phyloP scores from a whole-genome alignment of 1,284 basidiomycete species.

The Moesziomyces sp. region DNA sequence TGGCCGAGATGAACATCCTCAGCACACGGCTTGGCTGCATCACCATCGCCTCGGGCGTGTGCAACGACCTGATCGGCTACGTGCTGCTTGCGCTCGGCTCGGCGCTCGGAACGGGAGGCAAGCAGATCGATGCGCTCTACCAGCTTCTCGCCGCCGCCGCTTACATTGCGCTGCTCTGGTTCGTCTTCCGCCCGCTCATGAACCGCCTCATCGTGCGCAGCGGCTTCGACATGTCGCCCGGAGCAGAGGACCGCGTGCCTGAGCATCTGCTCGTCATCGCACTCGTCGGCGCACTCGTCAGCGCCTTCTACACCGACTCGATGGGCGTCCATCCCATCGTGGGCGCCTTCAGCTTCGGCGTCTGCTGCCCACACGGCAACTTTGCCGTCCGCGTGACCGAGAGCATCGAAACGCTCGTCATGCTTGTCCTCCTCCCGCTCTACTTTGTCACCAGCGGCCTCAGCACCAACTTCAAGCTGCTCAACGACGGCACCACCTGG shows the following conservation, averaged over 20 bases:
- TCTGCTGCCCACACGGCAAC: slow-evolving; percentile 47
- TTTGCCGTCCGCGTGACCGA: slow-evolving; percentile 54
- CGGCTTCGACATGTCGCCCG: slow-evolving; percentile 40
- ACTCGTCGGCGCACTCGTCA: slow-evolving; percentile 45
- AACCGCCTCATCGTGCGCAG: slow-evolving; percentile 31
- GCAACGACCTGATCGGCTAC: slow-evolving; percentile 57
- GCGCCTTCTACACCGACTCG: slow-evolving; percentile 46
- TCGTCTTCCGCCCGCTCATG: slow-evolving; percentile 44
- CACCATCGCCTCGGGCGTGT: slow-evolving; percentile 52
- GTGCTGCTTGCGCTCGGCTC: slow-evolving; percentile 49
- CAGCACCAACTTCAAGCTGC: slow-evolving; percentile 50
- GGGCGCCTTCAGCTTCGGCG: slow-evolving; percentile 50
- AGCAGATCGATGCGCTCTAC: slow-evolving; percentile 49
- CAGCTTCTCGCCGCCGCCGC: slow-evolving; percentile 50
- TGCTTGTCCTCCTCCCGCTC: slow-evolving; percentile 46
- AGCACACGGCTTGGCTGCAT: slow-evolving; percentile 50
- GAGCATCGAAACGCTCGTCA: slow-evolving; percentile 48
- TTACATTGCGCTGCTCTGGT: slow-evolving; percentile 43
- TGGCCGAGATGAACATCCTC: slow-evolving; percentile 56
- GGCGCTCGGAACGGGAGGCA: slow-evolving; percentile 40
- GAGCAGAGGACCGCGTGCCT: slow-evolving; percentile 38
- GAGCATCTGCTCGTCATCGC: slow-evolving; percentile 38
- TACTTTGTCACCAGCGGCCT: slow-evolving; percentile 53
- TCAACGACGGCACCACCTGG: slow-evolving; percentile 43
- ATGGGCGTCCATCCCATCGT: slow-evolving; percentile 55